A percentile compares a stretch with the other conserved stretches of the same genome.
These are phyloP conservation scores for Erucastrum elatum DNA, from an alignment of 345 rosid genomes.

Conservation along the genomic window DNA sequence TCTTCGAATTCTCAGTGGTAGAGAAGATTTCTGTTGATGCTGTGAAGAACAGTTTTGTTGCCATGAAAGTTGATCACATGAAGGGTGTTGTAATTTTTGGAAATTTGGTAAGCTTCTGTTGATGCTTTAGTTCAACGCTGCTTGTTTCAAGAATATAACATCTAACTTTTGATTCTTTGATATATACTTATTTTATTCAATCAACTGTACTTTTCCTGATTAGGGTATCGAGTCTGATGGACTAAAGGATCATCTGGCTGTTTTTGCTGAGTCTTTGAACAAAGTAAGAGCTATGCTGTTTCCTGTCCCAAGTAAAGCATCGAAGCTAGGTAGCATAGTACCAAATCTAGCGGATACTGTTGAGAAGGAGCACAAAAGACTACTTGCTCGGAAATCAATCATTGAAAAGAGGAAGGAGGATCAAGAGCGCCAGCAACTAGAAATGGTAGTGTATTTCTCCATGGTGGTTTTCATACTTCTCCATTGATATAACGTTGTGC, in stretches of 20 bases:
- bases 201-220: neutral
- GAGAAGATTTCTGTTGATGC: slow-evolving; percentile 97
- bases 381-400: slow-evolving; percentile 89
- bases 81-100: slow-evolving; percentile 70
- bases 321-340: slow-evolving; percentile 70
- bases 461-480: slow-evolving; percentile 2
- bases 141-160: too few species aligned
- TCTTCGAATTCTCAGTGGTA: slow-evolving; percentile 72
- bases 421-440: slow-evolving; percentile 87
- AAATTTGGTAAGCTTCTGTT: slow-evolving; percentile 54
- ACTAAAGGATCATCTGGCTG: slow-evolving; percentile 66
- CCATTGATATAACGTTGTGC: neutral
- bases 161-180: neutral
- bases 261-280: slow-evolving; percentile 75
- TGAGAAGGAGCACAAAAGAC: slow-evolving; percentile 88
- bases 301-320: slow-evolving; percentile 64
- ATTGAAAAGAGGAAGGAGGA: slow-evolving; percentile 98
- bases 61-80: slow-evolving; percentile 89
- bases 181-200: neutral
- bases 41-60: slow-evolving; percentile 70
- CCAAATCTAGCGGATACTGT: slow-evolving; percentile 75
- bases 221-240: slow-evolving; percentile 92
- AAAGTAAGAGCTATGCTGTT: slow-evolving; percentile 73
- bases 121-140: neutral
- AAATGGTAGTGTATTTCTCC: slow-evolving; percentile 69